A percentile compares a stretch with the other conserved stretches of the same genome.
These are phyloP conservation scores for Ophioceras dolichostomum DNA, from an alignment of 2,329 filamentous ascomycete species.

Conservation along the genomic window DNA sequence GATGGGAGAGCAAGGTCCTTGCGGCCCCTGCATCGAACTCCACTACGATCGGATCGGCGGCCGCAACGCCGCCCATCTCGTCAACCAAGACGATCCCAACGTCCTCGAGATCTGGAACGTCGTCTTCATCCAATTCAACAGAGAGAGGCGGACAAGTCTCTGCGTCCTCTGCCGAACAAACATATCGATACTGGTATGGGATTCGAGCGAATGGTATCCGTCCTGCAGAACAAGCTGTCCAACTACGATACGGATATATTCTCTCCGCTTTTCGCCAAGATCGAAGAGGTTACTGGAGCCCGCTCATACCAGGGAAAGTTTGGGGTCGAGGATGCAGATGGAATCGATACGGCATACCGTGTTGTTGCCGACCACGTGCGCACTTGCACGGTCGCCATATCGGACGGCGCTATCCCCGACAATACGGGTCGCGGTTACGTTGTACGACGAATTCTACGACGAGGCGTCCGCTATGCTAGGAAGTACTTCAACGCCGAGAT, in stretches of 20 bases:
- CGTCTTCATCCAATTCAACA: conserved; percentile 97
- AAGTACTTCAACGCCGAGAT: conserved; percentile 95
- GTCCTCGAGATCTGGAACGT: conserved; percentile 99
- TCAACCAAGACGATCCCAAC: conserved; percentile 92
- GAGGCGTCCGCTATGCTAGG: conserved; percentile 85
- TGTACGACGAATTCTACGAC: conserved; percentile 77
- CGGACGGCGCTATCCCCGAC: conserved; percentile 84
- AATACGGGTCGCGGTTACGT: conserved; percentile 95
- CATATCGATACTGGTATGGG: conserved; percentile 97
- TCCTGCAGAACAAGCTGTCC: conserved; percentile 79
- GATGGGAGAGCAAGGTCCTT: conserved; percentile 97
- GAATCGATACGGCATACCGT: conserved; percentile 92
- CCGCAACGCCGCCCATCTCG: conserved; percentile 77
- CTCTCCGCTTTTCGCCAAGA: conserved; percentile 74
- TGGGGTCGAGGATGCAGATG: conserved; percentile 77
- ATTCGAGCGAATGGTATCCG: conserved; percentile 85
- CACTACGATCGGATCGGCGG: conserved; percentile 94
- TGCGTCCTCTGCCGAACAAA: conserved; percentile 80
- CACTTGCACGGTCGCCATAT: conserved; percentile 82
- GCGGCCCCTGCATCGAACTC: conserved; percentile 91
- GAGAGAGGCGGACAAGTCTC: conserved; percentile 74
- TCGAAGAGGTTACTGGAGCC: conserved; percentile 75
- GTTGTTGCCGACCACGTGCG: conserved; percentile 92
- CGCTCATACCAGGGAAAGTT: conserved; percentile 83
- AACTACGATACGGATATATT: conserved; percentile 99